Evolutionary conservation across 179 eudicot species (phyloP).

Genomic region (Silene vulgaris): DNA sequence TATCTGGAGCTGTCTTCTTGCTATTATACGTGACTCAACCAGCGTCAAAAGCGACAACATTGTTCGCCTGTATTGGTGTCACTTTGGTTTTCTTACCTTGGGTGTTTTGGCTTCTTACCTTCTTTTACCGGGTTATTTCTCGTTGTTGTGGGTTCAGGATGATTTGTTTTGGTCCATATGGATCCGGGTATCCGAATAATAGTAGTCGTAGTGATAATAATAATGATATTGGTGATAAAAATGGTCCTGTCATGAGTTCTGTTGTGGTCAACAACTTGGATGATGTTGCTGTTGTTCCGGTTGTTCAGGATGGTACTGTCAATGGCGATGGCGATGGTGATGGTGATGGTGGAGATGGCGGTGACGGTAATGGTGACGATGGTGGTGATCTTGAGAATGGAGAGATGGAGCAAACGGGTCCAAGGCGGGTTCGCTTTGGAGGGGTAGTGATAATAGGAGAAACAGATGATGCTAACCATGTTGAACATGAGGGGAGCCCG

Average conservation of each 20-base stretch:
- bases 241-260: constrained; percentile 13
- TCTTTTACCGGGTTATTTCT: constrained; percentile 39
- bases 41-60: constrained; percentile 12
- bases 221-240: neutral
- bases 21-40: constrained; percentile 36
- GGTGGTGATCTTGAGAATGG: constrained; percentile 1
- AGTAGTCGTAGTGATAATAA: neutral
- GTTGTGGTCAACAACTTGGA: neutral
- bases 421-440: constrained; percentile 38
- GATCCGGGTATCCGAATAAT: constrained; percentile 15
- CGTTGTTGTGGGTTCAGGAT: constrained; percentile 41
- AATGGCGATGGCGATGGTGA: neutral
- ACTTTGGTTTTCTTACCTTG: constrained; percentile 40
- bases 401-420: constrained; percentile 20
- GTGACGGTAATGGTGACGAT: neutral
- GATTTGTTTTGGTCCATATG: constrained; percentile 27
- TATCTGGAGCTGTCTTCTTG: constrained; percentile 39
- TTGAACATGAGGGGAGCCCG: constrained; percentile 17
- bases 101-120: constrained; percentile 43
- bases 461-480: constrained; percentile 4
- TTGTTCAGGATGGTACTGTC: neutral
- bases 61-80: constrained; percentile 35
- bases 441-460: constrained; percentile 38
- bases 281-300: constrained; percentile 8
- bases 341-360: neutral